phyloP scores from a whole-genome alignment of 768 basidiomycete genomes.

The Mycena epipterygia region DNA sequence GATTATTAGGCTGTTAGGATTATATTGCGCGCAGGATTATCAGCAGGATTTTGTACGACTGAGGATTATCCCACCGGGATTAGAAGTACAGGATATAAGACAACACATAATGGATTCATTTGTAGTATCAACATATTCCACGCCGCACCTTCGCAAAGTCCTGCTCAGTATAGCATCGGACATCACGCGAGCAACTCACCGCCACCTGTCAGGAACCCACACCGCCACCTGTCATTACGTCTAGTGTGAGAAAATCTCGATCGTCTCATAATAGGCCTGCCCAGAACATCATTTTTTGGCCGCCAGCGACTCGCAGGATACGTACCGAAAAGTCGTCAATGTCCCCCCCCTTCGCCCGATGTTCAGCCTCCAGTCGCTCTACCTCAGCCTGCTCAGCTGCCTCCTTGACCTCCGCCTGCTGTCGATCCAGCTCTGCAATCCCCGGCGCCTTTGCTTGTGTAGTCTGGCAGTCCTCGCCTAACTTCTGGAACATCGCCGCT shows the following conservation, averaged over 20 bases:
- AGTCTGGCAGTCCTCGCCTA: not conserved
- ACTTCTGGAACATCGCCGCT: conserved; percentile 13
- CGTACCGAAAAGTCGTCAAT: not conserved
- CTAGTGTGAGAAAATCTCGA: not conserved
- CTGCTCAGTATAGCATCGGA: too few relatives aligned
- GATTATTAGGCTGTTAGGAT: too few relatives aligned
- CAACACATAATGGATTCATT: not conserved
- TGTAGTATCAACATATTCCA: not conserved
- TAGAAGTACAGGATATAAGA: too few relatives aligned
- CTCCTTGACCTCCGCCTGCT: not conserved
- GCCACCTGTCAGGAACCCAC: too few relatives aligned
- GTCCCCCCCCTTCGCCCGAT: not conserved
- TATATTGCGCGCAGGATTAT: too few relatives aligned
- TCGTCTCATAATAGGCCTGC: not conserved
- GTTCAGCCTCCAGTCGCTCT: not conserved
- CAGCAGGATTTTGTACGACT: too few relatives aligned
- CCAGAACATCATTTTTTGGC: not conserved
- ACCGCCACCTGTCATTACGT: not conserved
- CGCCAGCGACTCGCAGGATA: not conserved
- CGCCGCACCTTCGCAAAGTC: too few relatives aligned
- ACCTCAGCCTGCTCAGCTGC: not conserved
- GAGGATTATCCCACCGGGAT: too few relatives aligned
- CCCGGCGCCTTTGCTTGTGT: not conserved
- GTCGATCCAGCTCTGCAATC: not conserved
- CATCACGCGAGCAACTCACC: too few relatives aligned